Base-by-base conservation (phyloP, 345 rosid genomes). In the Hypericum perforatum region DNA sequence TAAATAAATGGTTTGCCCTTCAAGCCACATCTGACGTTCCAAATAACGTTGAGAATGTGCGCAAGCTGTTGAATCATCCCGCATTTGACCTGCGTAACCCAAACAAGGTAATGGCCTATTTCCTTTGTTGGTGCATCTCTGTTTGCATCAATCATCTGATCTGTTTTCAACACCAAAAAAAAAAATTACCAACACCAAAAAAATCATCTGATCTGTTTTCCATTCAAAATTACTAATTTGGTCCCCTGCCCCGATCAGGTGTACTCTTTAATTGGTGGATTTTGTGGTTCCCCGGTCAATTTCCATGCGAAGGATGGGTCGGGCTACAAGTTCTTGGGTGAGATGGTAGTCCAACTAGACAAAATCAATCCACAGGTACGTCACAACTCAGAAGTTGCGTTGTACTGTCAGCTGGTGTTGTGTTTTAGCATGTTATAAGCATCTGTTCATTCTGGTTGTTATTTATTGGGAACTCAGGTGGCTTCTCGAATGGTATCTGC, bases 271-370 rank as follows among this genome's bases (percentile, higher is more conserved):
- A 78, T 92, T 7, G 94, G 95, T 41, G 97, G 89, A 57, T 89
- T 86, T 64, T 62, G 94, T 41, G 73, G 81, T 48, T 94, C 97
- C 29, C 94, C 82, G 5, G 87, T 94, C 72, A 94, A 94, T 69
- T 76, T 86, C 78, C 97, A 94, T 61, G 89, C 97, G 9, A 89
- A 79, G 75, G 99, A 89, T 70, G 99, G 97, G 9, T 86, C 89
- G 0, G 99, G 99, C 64, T 94, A 92, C 67, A 71, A 85, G 75
- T 89, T 94, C 63, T 72, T 94, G 84, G 99, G 99, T 43, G 97
- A 80, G 45, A 60, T 94, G 7, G 97, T 89, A 57, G 73, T 82
- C 41, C 85, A 89, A 58, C 75, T 94, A 39, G 99, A 94, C 81
- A 94, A 84, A 75, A 61, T 84, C 57, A 94, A 94, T 59, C 97